Evolutionary conservation across 352 stramenopile species (phyloP).

Genomic region (Globisporangium barbulae): DNA sequence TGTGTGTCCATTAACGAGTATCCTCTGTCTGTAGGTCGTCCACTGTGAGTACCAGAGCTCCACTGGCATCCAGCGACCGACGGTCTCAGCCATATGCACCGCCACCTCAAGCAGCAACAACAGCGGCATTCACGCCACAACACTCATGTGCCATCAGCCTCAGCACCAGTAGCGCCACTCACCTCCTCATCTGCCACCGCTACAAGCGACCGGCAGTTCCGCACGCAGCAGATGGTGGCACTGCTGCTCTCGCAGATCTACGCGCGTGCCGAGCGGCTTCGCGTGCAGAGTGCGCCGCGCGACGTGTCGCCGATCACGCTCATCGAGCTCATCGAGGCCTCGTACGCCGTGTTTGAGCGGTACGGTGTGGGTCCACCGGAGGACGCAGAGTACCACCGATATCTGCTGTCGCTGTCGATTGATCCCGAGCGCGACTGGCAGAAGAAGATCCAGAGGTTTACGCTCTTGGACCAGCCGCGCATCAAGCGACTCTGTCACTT

Average conservation of each 20-base stretch:
- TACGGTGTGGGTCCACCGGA: conserved; percentile 38
- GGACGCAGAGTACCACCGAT: conserved; percentile 53
- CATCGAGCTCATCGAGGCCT: conserved; percentile 63
- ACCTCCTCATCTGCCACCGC: neutral
- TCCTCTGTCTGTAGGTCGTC: too few species aligned
- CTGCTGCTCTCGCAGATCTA: conserved; percentile 53
- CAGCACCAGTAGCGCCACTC: neutral
- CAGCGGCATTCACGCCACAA: neutral
- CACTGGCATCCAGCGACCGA: neutral
- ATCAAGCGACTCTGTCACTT: conserved; percentile 18
- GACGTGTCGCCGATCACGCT: conserved; percentile 35
- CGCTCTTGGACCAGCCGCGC: conserved; percentile 13
- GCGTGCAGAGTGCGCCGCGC: neutral
- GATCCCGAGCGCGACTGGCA: conserved; percentile 56
- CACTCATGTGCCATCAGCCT: neutral
- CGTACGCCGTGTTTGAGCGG: conserved; percentile 45
- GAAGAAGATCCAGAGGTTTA: conserved; percentile 46
- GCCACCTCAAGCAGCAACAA: neutral
- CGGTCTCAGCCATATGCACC: neutral
- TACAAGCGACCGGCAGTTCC: neutral
- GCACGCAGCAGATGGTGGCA: conserved; percentile 1
- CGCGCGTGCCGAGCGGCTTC: conserved; percentile 26
- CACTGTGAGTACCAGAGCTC: too few species aligned
- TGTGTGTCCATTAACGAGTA: too few species aligned
- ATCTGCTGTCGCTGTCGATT: conserved; percentile 51